Percentiles rank a stretch among this genome's conserved stretches.
Conservation (phyloP, 2,329 filamentous ascomycete genomes). For the Fusarium oxysporum region DNA sequence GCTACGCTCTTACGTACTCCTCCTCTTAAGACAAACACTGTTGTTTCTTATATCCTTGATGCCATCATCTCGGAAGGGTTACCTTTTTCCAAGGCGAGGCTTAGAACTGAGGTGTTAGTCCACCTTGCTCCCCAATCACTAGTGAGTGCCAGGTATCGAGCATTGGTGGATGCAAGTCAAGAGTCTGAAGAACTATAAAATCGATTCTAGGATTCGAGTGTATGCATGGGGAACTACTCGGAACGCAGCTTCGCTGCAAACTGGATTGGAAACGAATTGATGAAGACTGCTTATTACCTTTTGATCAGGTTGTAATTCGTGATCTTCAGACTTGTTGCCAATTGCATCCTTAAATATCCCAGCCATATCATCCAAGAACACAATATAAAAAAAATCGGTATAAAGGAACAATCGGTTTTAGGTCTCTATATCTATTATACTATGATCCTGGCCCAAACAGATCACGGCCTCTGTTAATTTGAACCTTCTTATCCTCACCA, state of each 20-base stretch:
- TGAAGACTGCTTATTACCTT: not conserved
- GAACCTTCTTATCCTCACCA: slow-evolving; percentile 93
- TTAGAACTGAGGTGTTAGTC: slow-evolving; percentile 59
- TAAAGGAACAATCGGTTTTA: slow-evolving; percentile 32
- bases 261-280: slow-evolving; percentile 8
- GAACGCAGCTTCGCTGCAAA: not conserved
- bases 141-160: slow-evolving; percentile 41
- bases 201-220: not conserved
- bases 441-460: slow-evolving; percentile 56
- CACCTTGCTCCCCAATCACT: slow-evolving; percentile 44
- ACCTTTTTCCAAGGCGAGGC: slow-evolving; percentile 59
- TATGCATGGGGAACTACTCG: not conserved
- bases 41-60: slow-evolving; percentile 69
- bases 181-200: not conserved
- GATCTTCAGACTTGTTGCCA: not conserved
- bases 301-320: not conserved
- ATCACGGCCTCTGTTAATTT: slow-evolving; percentile 81
- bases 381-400: slow-evolving; percentile 13
- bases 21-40: slow-evolving; percentile 67
- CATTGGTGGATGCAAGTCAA: slow-evolving; percentile 39
- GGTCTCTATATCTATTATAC: slow-evolving; percentile 23
- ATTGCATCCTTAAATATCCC: not conserved
- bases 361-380: not conserved
- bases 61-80: slow-evolving; percentile 64
- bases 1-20: slow-evolving; percentile 69